These are phyloP conservation scores for Malus hybrid DNA, from an alignment of 331 rosid species.

Conservation along the genomic window DNA sequence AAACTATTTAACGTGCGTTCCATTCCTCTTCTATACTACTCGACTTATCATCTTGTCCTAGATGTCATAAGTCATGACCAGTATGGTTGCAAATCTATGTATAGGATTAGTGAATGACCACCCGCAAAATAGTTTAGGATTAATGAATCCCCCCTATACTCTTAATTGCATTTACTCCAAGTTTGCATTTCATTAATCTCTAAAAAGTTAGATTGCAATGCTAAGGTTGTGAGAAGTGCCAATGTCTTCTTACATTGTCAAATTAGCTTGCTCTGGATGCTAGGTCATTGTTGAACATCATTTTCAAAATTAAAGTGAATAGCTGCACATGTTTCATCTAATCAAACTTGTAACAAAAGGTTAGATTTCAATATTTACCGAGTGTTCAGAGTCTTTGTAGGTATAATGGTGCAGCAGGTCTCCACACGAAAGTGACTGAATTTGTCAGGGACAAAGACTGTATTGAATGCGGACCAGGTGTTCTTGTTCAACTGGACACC, in stretches of 20 bases:
- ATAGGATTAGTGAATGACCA: background rate
- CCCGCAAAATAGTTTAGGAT: background rate
- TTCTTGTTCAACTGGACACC: constrained; percentile 80
- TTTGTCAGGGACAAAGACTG: constrained; percentile 90
- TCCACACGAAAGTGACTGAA: constrained; percentile 93
- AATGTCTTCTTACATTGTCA: background rate
- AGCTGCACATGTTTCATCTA: background rate
- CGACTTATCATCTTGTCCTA: background rate
- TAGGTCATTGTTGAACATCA: background rate
- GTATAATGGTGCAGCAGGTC: constrained; percentile 92
- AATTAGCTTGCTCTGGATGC: background rate
- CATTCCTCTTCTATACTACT: background rate
- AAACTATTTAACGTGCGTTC: constrained; percentile 71
- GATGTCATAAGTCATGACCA: background rate
- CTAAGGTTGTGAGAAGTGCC: background rate
- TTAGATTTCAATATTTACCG: constrained; percentile 1
- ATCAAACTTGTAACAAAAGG: background rate
- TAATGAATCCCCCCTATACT: background rate
- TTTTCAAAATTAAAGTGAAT: background rate
- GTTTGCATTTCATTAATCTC: background rate
- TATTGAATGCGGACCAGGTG: constrained; percentile 94
- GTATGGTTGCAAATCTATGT: background rate
- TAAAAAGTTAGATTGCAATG: background rate
- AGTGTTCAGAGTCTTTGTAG: constrained; percentile 39
- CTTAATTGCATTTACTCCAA: background rate